Evolutionary conservation across 805 yeast species (phyloP).

Genomic region (Dipodascus geniculatus): DNA sequence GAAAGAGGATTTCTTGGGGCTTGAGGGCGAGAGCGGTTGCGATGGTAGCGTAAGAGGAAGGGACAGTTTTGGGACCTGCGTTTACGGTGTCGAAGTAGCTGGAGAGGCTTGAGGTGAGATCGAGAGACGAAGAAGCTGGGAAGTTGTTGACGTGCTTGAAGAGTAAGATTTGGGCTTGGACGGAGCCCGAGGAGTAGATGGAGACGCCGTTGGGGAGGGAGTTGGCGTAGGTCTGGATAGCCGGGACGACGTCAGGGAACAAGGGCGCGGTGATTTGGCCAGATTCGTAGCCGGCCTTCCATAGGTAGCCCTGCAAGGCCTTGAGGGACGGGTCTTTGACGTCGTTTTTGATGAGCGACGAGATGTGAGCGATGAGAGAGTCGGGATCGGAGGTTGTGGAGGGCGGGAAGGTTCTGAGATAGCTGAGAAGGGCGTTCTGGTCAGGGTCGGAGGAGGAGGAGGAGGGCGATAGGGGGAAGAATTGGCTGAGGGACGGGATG

Average conservation of each 20-base stretch:
- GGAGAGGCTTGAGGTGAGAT: constrained; percentile 40
- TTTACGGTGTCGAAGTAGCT: constrained; percentile 83
- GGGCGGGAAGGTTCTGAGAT: constrained; percentile 37
- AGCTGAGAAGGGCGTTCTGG: constrained; percentile 16
- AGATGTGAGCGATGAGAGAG: constrained; percentile 36
- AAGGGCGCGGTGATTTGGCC: constrained; percentile 73
- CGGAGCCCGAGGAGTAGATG: constrained; percentile 84
- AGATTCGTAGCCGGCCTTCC: constrained; percentile 69
- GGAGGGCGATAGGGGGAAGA: constrained; percentile 2
- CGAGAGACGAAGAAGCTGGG: constrained; percentile 21
- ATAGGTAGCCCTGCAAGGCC: constrained; percentile 69
- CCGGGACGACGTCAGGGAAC: constrained; percentile 56
- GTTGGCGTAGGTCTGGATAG: constrained; percentile 34
- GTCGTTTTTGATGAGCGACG: constrained; percentile 48
- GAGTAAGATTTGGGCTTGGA: constrained; percentile 73
- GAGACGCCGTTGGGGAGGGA: constrained; percentile 29
- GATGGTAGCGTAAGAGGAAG: constrained; percentile 48
- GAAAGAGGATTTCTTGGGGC: constrained; percentile 38
- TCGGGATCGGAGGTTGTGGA: constrained; percentile 21
- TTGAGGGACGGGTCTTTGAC: constrained; percentile 70
- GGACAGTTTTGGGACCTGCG: constrained; percentile 58
- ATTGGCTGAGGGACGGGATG: constrained; percentile 7
- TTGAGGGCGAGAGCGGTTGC: constrained; percentile 28
- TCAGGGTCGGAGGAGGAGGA: constrained; percentile 3
- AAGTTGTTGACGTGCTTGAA: constrained; percentile 48